phyloP scores from a whole-genome alignment of 176 grass and related monocot genomes.

The Calamus simplicifolius region DNA sequence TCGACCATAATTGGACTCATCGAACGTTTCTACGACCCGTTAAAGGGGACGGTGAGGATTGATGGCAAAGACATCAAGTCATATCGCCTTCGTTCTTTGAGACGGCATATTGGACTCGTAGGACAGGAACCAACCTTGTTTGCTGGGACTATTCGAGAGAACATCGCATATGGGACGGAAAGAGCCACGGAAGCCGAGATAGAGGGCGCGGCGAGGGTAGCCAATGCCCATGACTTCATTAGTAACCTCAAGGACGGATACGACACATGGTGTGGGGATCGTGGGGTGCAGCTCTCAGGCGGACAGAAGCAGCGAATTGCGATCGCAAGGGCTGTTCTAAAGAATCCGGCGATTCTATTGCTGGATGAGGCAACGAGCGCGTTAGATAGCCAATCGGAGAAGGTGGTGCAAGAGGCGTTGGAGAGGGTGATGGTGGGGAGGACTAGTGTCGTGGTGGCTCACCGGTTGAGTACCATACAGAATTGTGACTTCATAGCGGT shows the following conservation, averaged over 20 bases:
- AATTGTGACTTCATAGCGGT: constrained; percentile 78
- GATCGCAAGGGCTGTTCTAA: constrained; percentile 85
- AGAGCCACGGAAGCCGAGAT: constrained; percentile 51
- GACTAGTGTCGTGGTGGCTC: constrained; percentile 83
- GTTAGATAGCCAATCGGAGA: constrained; percentile 86
- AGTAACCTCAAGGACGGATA: constrained; percentile 94
- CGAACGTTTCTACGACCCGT: constrained; percentile 89
- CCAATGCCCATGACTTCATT: constrained; percentile 89
- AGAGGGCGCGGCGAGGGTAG: constrained; percentile 64
- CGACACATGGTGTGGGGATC: constrained; percentile 77
- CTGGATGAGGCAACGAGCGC: constrained; percentile 94
- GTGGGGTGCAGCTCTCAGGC: constrained; percentile 82
- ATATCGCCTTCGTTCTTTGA: constrained; percentile 59
- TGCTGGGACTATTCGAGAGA: constrained; percentile 66
- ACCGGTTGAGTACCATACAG: constrained; percentile 80
- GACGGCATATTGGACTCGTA: constrained; percentile 78
- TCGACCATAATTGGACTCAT: constrained; percentile 91
- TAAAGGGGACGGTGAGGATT: constrained; percentile 56
- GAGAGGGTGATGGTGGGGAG: constrained; percentile 80
- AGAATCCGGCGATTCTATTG: constrained; percentile 72
- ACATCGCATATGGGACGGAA: constrained; percentile 70
- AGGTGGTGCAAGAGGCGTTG: constrained; percentile 79
- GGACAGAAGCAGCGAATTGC: constrained; percentile 94
- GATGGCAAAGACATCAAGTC: constrained; percentile 65
- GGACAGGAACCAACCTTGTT: constrained; percentile 97